A percentile compares a stretch with the other conserved stretches of the same genome.
phyloP scores from a whole-genome alignment of 2,329 filamentous ascomycete genomes.

The Dothistroma pini region DNA sequence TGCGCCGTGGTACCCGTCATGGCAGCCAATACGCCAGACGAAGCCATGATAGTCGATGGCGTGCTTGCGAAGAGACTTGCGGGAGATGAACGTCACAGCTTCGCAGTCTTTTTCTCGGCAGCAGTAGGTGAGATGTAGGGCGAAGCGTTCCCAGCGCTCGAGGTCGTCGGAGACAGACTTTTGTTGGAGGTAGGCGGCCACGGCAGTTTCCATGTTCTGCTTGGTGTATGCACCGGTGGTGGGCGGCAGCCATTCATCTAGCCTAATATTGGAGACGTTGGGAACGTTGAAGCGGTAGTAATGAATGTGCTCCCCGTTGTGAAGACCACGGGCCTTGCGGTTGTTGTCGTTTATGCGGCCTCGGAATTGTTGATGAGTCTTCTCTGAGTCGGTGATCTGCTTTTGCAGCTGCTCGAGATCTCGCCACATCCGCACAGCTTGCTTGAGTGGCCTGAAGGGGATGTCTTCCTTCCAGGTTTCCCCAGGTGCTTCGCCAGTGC shows the following conservation, averaged over 20 bases:
- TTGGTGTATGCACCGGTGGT: constrained; percentile 9
- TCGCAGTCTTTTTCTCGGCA: constrained; percentile 9
- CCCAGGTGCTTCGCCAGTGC: constrained; percentile 10
- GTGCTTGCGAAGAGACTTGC: constrained; percentile 2
- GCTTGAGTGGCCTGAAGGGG: neutral
- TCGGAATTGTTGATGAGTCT: constrained; percentile 7
- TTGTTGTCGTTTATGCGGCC: neutral
- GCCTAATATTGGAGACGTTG: constrained; percentile 11
- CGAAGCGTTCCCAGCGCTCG: constrained; percentile 19
- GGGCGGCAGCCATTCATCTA: constrained; percentile 16
- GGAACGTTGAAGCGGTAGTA: constrained; percentile 19
- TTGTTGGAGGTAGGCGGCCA: constrained; percentile 5
- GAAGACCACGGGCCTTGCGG: neutral
- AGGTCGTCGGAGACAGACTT: neutral
- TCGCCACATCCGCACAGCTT: neutral
- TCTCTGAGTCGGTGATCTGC: constrained; percentile 10
- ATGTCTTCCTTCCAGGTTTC: constrained; percentile 1
- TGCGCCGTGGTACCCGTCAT: neutral
- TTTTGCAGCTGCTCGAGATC: constrained; percentile 3
- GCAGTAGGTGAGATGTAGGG: constrained; percentile 9
- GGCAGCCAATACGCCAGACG: constrained; percentile 3
- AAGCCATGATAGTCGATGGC: constrained; percentile 5
- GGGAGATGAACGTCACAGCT: constrained; percentile 1
- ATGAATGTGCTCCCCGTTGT: neutral
- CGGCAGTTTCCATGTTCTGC: constrained; percentile 5